A percentile compares a stretch with the other conserved stretches of the same genome.
Conservation (phyloP, 2,329 filamentous ascomycete genomes). For the Talaromyces verruculosus region DNA sequence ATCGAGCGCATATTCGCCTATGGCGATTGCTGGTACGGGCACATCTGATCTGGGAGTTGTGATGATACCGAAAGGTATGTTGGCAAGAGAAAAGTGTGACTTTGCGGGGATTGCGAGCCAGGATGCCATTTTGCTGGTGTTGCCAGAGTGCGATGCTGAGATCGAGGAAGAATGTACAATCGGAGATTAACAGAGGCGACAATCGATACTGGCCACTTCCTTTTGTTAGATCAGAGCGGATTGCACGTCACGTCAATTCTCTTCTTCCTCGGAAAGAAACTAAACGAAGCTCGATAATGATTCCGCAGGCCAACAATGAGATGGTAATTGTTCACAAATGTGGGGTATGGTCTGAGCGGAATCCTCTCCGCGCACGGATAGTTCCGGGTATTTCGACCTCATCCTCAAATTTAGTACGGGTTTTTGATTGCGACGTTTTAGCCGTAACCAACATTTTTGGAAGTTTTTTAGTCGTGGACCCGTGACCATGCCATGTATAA, state of each 20-base stretch:
- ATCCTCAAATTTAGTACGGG: neutral
- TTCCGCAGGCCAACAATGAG: neutral
- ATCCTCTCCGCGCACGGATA: neutral
- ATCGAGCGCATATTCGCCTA: slow-evolving; percentile 71
- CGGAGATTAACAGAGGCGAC: neutral
- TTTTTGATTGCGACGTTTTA: neutral
- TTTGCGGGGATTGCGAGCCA: slow-evolving; percentile 61
- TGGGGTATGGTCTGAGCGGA: neutral
- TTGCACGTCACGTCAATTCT: neutral
- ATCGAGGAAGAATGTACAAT: neutral
- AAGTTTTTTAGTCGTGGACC: neutral
- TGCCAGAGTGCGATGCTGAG: neutral
- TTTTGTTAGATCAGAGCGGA: neutral
- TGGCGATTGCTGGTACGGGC: slow-evolving; percentile 67
- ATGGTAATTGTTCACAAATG: neutral
- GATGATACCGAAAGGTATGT: slow-evolving; percentile 82
- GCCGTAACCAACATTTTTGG: neutral
- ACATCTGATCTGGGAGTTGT: slow-evolving; percentile 58
- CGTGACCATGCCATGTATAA: neutral
- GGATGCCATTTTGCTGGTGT: slow-evolving; percentile 42
- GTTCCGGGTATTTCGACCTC: neutral
- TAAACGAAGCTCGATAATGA: neutral
- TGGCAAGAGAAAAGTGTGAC: slow-evolving; percentile 72
- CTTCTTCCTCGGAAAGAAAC: neutral
- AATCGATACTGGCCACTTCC: neutral